A percentile compares a stretch with the other conserved stretches of the same genome.
Conservation (phyloP, 177 flowering plant genomes). For the Telopea speciosissima region DNA sequence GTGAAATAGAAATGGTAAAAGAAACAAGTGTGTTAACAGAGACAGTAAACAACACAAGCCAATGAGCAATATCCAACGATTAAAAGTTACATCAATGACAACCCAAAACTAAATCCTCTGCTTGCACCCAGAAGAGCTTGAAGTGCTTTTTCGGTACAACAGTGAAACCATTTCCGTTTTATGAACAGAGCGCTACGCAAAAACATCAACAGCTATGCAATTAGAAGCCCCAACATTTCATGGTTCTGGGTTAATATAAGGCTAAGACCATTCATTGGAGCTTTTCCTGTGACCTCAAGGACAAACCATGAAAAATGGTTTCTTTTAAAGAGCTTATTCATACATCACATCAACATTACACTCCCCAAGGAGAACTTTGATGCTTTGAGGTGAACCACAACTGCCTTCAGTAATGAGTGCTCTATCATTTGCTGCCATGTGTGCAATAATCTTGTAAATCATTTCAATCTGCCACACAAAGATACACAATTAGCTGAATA, state of each 20-base stretch:
- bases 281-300: conserved; percentile 8
- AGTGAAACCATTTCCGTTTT: not conserved
- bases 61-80: not conserved
- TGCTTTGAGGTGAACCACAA: conserved; percentile 92
- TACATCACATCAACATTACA: conserved; percentile 69
- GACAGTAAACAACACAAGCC: not conserved
- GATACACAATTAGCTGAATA: conserved; percentile 9
- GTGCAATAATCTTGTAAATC: conserved; percentile 92
- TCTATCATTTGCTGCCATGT: conserved; percentile 96
- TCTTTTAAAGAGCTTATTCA: conserved; percentile 21
- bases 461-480: conserved; percentile 71
- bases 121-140: no score
- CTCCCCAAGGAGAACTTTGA: conserved; percentile 82
- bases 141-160: no score
- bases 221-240: not conserved
- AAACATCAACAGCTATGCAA: conserved; percentile 3
- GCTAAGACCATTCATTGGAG: conserved; percentile 9
- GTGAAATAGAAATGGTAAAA: no score
- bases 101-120: not conserved
- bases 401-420: conserved; percentile 88
- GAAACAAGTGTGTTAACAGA: no score
- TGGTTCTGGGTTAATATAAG: no score
- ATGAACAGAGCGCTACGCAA: not conserved
- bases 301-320: not conserved
- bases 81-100: not conserved